These are phyloP conservation scores for Cutaneotrichosporon dermatis DNA, from an alignment of 1,284 basidiomycete genomes.

Conservation along the genomic window DNA sequence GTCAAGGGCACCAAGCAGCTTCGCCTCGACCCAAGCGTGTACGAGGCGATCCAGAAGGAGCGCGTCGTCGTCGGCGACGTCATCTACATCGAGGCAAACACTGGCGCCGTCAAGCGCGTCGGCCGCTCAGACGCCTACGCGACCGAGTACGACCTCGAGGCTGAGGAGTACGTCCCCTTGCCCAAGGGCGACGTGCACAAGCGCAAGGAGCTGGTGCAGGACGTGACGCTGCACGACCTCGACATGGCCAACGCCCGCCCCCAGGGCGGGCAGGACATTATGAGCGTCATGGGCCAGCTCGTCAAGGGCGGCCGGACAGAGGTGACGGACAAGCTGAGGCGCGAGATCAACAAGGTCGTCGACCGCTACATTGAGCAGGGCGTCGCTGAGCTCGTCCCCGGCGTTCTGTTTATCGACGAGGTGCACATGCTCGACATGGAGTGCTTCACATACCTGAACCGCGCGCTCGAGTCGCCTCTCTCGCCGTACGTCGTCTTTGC, in stretches of 20 bases:
- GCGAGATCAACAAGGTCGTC: slow-evolving; percentile 98
- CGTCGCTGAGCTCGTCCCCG: slow-evolving; percentile 94
- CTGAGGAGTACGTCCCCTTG: slow-evolving; percentile 94
- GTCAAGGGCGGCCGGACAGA: slow-evolving; percentile 93
- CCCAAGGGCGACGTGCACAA: slow-evolving; percentile 99
- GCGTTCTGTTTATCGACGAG: slow-evolving; percentile 98
- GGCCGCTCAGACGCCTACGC: slow-evolving; percentile 97
- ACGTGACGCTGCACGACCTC: slow-evolving; percentile 92
- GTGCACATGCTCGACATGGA: slow-evolving; percentile 99
- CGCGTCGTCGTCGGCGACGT: slow-evolving; percentile 96
- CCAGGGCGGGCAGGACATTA: slow-evolving; percentile 87
- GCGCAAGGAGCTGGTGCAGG: slow-evolving; percentile 93
- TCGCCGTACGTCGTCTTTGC: slow-evolving; percentile 96
- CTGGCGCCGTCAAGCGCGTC: slow-evolving; percentile 95
- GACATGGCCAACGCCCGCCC: slow-evolving; percentile 96
- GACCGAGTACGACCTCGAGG: slow-evolving; percentile 96
- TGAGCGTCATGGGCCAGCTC: slow-evolving; percentile 97
- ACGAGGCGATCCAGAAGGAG: slow-evolving; percentile 96
- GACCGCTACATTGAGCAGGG: slow-evolving; percentile 97
- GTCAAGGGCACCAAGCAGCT: slow-evolving; percentile 98
- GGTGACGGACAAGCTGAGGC: slow-evolving; percentile 90
- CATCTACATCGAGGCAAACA: slow-evolving; percentile 90
- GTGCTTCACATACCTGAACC: slow-evolving; percentile 97
- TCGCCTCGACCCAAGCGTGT: slow-evolving; percentile 88
- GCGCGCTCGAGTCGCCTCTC: slow-evolving; percentile 90